These are phyloP conservation scores for Pythium volutum DNA, from an alignment of 352 stramenopile genomes.

Conservation along the genomic window DNA sequence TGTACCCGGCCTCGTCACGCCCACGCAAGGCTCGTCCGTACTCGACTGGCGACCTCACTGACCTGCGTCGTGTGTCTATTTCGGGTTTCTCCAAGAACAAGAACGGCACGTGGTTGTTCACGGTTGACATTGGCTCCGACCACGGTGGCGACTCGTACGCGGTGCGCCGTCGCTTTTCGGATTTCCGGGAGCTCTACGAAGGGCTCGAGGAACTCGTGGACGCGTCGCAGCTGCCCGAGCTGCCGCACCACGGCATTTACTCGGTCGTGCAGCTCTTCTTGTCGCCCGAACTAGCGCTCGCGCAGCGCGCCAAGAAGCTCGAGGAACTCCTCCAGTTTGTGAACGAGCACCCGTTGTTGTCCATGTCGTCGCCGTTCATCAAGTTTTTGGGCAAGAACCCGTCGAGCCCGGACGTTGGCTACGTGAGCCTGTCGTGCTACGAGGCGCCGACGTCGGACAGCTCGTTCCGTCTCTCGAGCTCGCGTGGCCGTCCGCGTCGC, in stretches of 20 bases:
- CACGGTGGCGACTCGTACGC: conserved; percentile 58
- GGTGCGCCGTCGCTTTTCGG: conserved; percentile 66
- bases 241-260: conserved; percentile 60
- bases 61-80: conserved; percentile 55
- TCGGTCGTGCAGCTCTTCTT: conserved; percentile 71
- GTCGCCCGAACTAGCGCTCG: conserved; percentile 52
- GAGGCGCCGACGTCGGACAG: conserved; percentile 49
- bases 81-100: conserved; percentile 61
- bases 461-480: conserved; percentile 23
- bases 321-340: conserved; percentile 61
- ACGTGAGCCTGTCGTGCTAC: conserved; percentile 70
- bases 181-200: conserved; percentile 71
- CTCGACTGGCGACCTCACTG: conserved; percentile 50
- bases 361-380: conserved; percentile 38
- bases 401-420: conserved; percentile 56
- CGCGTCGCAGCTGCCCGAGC: conserved; percentile 30
- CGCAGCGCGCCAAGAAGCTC: conserved; percentile 45
- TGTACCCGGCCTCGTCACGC: neutral
- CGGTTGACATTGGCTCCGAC: conserved; percentile 55
- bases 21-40: conserved; percentile 35
- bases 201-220: conserved; percentile 37
- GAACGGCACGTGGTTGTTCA: conserved; percentile 76
- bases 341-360: conserved; percentile 48
- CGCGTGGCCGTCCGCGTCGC: conserved; percentile 12
- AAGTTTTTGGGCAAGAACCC: conserved; percentile 73